Base-by-base conservation (phyloP, 1,284 basidiomycete genomes). In the Ustilago trichophora region DNA sequence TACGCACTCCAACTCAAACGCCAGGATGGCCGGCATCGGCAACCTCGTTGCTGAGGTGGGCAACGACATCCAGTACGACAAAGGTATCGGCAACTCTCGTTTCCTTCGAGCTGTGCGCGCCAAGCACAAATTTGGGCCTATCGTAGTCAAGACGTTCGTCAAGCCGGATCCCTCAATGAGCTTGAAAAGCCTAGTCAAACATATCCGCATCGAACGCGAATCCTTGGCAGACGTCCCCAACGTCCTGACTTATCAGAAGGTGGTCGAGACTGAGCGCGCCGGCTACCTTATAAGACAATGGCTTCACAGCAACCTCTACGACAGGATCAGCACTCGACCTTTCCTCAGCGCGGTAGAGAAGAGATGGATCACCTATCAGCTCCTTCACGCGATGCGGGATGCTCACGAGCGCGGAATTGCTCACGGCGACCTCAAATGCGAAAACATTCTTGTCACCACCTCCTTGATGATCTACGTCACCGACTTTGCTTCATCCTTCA, bases 371-470 rank as follows among this genome's bases (percentile, higher is more conserved):
- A 89, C 91, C 0, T 99, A 93, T 80, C 95, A 98, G 82, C 85
- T 98, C 2, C 84, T 98, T 46, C 90, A 87, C 25, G 92, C 90
- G 3, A 86, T 99, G 57, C 87, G 89, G 26, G 91, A 93, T 68
- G 88, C 92, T 0, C 87, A 91, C 21, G 88, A 88, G 49, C 88
- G 89, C 58, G 85, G 85, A 84, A 86, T 96, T 15, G 87, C 93
- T 1, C 96, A 98, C 82, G 96, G 96, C 12, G 95, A 98, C 80
- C 90, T 99, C 84, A 98, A 98, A 83, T 93, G 92, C 12, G 93
- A 97, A 83, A 99, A 99, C 81, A 88, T 99, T 57, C 87, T 98
- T 45, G 92, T 98, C 56, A 95, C 94, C 0, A 93, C 94, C 0
- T 96, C 93, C 85, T 93, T 98, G 72, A 93, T 92, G 87, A 87